These are phyloP conservation scores for Kurtzmaniella fragi DNA, from an alignment of 805 yeast genomes.

Conservation along the genomic window DNA sequence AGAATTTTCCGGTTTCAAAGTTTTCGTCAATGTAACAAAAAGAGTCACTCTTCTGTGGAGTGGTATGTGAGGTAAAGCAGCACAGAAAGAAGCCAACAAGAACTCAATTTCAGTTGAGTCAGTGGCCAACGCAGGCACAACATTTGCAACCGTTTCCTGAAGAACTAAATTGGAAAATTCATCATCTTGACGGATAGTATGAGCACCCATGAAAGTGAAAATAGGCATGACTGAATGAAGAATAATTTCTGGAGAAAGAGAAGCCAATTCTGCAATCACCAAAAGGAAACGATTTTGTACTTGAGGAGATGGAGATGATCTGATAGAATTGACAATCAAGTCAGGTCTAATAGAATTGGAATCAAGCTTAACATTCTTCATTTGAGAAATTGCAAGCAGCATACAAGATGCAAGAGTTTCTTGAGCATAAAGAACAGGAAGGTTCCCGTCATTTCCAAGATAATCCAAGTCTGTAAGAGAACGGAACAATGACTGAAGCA, in stretches of 20 bases:
- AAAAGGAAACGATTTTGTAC: constrained; percentile 84
- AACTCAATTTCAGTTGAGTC: constrained; percentile 67
- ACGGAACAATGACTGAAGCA: constrained; percentile 51
- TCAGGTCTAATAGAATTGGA: constrained; percentile 78
- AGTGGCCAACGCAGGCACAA: constrained; percentile 75
- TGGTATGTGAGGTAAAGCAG: constrained; percentile 94
- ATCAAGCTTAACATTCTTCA: constrained; percentile 44
- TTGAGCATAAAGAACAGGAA: constrained; percentile 88
- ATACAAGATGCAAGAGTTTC: constrained; percentile 86
- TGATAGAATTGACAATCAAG: constrained; percentile 81
- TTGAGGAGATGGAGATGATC: constrained; percentile 88
- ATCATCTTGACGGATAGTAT: constrained; percentile 93
- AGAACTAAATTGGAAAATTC: constrained; percentile 90
- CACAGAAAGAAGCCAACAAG: constrained; percentile 80
- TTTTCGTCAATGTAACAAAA: constrained; percentile 70
- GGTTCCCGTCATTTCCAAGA: constrained; percentile 82
- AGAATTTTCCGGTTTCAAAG: constrained; percentile 64
- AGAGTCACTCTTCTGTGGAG: constrained; percentile 89
- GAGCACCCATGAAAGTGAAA: constrained; percentile 98
- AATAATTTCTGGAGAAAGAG: constrained; percentile 84
- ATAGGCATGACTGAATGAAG: constrained; percentile 99
- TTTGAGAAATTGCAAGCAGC: constrained; percentile 57
- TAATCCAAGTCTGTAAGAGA: constrained; percentile 73
- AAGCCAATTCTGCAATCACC: constrained; percentile 83
- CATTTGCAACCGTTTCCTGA: constrained; percentile 84